These are phyloP conservation scores for Saccharomyces cerevisiae DNA, from an alignment of 805 yeast species.

Conservation along the genomic window DNA sequence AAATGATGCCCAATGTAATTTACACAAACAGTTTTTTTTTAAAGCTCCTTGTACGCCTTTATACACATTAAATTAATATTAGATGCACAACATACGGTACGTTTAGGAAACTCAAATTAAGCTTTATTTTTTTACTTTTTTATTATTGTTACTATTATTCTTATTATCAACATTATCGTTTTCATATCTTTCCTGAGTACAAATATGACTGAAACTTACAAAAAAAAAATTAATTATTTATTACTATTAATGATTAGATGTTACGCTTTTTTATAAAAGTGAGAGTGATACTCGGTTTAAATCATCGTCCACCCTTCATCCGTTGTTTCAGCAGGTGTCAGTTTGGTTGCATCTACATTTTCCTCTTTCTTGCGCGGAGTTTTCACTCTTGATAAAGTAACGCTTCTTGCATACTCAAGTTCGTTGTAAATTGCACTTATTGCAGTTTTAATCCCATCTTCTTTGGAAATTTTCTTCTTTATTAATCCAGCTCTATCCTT, in stretches of 20 bases:
- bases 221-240: too few species aligned
- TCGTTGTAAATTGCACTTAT: slow-evolving; percentile 71
- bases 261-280: neutral
- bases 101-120: too few species aligned
- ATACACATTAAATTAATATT: too few species aligned
- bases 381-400: slow-evolving; percentile 42
- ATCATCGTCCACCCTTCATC: slow-evolving; percentile 2
- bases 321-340: neutral
- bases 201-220: neutral
- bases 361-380: slow-evolving; percentile 2
- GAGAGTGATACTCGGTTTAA: neutral
- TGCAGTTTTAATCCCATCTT: slow-evolving; percentile 74
- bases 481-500: slow-evolving; percentile 57
- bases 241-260: too few species aligned
- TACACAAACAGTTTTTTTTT: neutral
- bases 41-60: neutral
- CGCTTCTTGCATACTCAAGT: slow-evolving; percentile 62
- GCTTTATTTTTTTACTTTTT: too few species aligned
- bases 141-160: too few species aligned
- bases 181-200: too few species aligned
- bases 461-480: slow-evolving; percentile 58
- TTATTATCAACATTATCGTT: too few species aligned
- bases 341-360: neutral
- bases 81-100: too few species aligned
- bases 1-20: neutral